Evolutionary conservation across 148 eudicot genomes (phyloP).

Genomic region (Pouteria glomerata): DNA sequence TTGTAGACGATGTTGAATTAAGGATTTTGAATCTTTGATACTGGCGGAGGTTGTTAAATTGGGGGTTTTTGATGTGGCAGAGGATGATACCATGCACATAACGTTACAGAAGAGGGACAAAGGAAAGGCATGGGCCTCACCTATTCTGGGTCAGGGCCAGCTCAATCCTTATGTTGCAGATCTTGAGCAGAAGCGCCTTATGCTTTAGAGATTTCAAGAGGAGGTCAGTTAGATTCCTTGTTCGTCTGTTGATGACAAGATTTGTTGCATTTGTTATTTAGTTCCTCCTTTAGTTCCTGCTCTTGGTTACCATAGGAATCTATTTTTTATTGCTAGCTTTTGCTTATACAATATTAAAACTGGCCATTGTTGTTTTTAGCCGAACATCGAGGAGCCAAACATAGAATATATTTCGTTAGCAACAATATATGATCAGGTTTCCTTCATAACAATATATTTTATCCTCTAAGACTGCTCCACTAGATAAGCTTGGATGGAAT

Average conservation of each 20-base stretch:
- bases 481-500: too few species aligned
- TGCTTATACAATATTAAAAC: neutral
- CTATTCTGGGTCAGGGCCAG: conserved; percentile 80
- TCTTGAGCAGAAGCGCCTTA: conserved; percentile 86
- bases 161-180: conserved; percentile 78
- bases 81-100: conserved; percentile 86
- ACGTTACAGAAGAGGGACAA: conserved; percentile 95
- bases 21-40: neutral
- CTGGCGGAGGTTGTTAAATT: neutral
- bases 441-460: too few species aligned
- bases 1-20: too few species aligned
- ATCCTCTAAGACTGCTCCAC: too few species aligned
- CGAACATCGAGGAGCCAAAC: neutral
- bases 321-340: neutral
- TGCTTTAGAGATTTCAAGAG: conserved; percentile 96
- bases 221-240: conserved; percentile 45
- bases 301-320: neutral
- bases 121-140: conserved; percentile 91
- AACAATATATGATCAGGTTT: too few species aligned
- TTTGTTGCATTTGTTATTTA: neutral
- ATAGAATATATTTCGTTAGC: too few species aligned
- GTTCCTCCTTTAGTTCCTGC: neutral
- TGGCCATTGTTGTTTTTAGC: neutral
- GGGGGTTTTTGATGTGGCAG: conserved; percentile 29
- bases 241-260: neutral